A percentile compares a stretch with the other conserved stretches of the same genome.
Conservation (phyloP, 2,329 filamentous ascomycete genomes). For the Huntiella bhutanensis region DNA sequence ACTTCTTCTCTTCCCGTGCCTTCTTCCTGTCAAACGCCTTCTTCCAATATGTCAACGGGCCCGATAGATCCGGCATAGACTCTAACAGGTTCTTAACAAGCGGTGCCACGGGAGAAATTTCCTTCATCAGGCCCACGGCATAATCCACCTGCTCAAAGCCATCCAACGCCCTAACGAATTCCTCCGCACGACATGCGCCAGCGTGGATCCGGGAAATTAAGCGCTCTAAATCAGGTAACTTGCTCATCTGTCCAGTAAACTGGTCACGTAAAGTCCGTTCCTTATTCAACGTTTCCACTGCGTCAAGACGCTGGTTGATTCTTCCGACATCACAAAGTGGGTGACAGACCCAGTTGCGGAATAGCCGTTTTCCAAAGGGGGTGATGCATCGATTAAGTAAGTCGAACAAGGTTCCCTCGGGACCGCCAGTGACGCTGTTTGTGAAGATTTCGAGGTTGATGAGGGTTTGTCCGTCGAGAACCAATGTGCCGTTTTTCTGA, state of each 20-base stretch:
- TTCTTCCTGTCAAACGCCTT: conserved; percentile 72
- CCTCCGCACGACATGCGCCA: conserved; percentile 70
- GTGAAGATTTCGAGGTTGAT: conserved; percentile 97
- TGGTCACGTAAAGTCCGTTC: conserved; percentile 65
- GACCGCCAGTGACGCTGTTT: conserved; percentile 73
- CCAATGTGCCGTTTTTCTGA: conserved; percentile 68
- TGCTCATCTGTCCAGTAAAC: conserved; percentile 72
- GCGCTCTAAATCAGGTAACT: conserved; percentile 84
- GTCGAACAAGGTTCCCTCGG: conserved; percentile 72
- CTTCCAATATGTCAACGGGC: conserved; percentile 67
- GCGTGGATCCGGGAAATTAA: conserved; percentile 90
- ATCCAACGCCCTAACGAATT: conserved; percentile 84
- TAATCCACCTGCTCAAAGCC: conserved; percentile 97
- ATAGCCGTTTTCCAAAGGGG: conserved; percentile 88
- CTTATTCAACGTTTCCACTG: conserved; percentile 79
- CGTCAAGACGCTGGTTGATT: conserved; percentile 87
- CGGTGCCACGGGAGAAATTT: conserved; percentile 58
- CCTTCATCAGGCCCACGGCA: conserved; percentile 61
- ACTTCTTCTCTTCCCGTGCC: conserved; percentile 59
- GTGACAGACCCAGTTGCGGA: conserved; percentile 95
- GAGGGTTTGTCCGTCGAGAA: conserved; percentile 86
- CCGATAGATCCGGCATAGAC: conserved; percentile 67
- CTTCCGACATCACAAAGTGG: conserved; percentile 69
- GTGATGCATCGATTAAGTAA: conserved; percentile 90
- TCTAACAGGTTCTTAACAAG: conserved; percentile 68